Conservation (phyloP, 495 filamentous ascomycete species). For the Jackrogersella multiformis region DNA sequence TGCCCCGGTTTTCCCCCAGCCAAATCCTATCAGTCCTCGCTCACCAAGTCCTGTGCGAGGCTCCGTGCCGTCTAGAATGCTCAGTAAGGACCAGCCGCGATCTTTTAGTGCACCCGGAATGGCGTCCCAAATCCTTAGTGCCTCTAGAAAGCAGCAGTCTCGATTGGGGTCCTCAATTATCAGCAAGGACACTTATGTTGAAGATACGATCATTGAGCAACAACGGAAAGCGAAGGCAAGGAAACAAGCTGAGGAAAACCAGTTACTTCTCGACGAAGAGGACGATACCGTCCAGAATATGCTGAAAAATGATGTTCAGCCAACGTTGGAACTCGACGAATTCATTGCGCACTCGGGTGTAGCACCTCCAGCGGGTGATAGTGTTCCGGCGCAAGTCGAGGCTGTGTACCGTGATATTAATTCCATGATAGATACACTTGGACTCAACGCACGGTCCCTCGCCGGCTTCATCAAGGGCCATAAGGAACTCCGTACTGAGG, state of each 20-base stretch:
- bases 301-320: conserved; percentile 57
- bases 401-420: conserved; percentile 91
- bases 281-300: conserved; percentile 64
- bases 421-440: conserved; percentile 92
- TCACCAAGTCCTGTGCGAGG: conserved; percentile 82
- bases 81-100: conserved; percentile 62
- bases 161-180: conserved; percentile 34
- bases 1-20: conserved; percentile 66
- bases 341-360: conserved; percentile 77
- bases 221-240: conserved; percentile 56
- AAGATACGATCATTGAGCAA: conserved; percentile 51
- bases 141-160: conserved; percentile 41
- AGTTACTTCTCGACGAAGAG: conserved; percentile 63
- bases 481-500: conserved; percentile 57
- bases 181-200: conserved; percentile 37
- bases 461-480: conserved; percentile 76
- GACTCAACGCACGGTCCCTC: conserved; percentile 82
- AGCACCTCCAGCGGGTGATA: conserved; percentile 65
- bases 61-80: conserved; percentile 54
- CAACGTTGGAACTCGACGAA: conserved; percentile 62
- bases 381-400: conserved; percentile 81
- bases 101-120: conserved; percentile 67
- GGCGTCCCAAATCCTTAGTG: conserved; percentile 57
- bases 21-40: conserved; percentile 69
- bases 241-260: conserved; percentile 58